A percentile compares a stretch with the other conserved stretches of the same genome.
phyloP scores from a whole-genome alignment of 1,139 yeast genomes.

The Zygosaccharomyces pseudobailii region DNA sequence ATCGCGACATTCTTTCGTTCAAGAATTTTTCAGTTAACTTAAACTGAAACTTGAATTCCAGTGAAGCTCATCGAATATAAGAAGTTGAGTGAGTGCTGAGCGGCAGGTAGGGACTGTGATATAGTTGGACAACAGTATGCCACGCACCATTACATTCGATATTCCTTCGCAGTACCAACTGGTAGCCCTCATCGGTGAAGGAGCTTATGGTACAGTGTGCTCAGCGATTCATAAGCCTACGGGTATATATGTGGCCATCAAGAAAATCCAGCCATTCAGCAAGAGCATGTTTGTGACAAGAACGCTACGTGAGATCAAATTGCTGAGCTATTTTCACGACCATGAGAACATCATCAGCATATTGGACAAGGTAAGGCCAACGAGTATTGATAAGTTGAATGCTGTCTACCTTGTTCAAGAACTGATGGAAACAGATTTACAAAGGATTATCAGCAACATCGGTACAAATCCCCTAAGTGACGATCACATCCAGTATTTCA shows the following conservation, averaged over 20 bases:
- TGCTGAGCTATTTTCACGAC: slow-evolving; percentile 82
- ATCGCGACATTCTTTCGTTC: slow-evolving; percentile 3
- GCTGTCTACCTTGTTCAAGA: slow-evolving; percentile 71
- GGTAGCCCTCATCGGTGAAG: slow-evolving; percentile 85
- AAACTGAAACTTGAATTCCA: background rate
- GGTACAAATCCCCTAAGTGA: slow-evolving; percentile 42
- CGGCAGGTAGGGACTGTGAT: background rate
- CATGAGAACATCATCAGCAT: slow-evolving; percentile 90
- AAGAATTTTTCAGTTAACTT: slow-evolving; percentile 1
- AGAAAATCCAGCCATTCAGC: slow-evolving; percentile 85
- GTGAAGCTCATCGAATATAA: slow-evolving; percentile 1
- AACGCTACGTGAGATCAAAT: slow-evolving; percentile 82
- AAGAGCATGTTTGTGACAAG: slow-evolving; percentile 84
- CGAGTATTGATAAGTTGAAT: slow-evolving; percentile 58
- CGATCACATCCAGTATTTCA: slow-evolving; percentile 65
- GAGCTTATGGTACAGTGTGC: slow-evolving; percentile 95
- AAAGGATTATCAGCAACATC: slow-evolving; percentile 44
- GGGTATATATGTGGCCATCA: slow-evolving; percentile 80
- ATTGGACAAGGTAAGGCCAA: slow-evolving; percentile 81
- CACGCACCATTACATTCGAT: slow-evolving; percentile 66
- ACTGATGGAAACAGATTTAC: slow-evolving; percentile 65
- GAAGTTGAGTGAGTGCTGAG: slow-evolving; percentile 3
- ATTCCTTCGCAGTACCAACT: slow-evolving; percentile 86
- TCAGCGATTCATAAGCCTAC: slow-evolving; percentile 78
- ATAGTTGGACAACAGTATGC: slow-evolving; percentile 14